Conservation (phyloP, 2,329 filamentous ascomycete genomes). For the Emergomyces orientalis region DNA sequence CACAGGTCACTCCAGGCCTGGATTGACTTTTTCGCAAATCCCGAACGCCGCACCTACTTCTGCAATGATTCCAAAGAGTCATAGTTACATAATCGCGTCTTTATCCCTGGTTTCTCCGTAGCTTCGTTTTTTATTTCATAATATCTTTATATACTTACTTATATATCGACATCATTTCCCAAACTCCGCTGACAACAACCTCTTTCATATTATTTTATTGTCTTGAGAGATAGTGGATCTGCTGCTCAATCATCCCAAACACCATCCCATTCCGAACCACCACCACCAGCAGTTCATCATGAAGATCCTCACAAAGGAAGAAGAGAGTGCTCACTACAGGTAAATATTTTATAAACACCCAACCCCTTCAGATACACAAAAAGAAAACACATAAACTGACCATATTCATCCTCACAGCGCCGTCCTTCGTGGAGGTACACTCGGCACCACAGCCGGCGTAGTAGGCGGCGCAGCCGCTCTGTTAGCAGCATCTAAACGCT, state of each 20-base stretch:
- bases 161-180: no score
- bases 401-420: slow-evolving; percentile 34
- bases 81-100: background rate
- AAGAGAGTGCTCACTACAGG: slow-evolving; percentile 79
- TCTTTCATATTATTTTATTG: no score
- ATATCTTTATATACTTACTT: no score
- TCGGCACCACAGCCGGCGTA: slow-evolving; percentile 63
- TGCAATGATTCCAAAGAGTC: background rate
- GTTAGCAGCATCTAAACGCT: slow-evolving; percentile 58
- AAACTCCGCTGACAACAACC: no score
- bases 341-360: slow-evolving; percentile 28
- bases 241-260: background rate
- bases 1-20: background rate
- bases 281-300: slow-evolving; percentile 44
- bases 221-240: no score
- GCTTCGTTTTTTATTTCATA: background rate
- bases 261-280: background rate
- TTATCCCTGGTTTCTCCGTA: no score
- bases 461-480: slow-evolving; percentile 59
- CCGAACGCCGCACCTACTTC: background rate
- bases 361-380: background rate
- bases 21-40: background rate
- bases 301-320: slow-evolving; percentile 94
- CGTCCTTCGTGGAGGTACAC: slow-evolving; percentile 68
- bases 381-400: background rate